Base-by-base conservation (phyloP, 768 basidiomycete genomes). In the Boletus bicolor region DNA sequence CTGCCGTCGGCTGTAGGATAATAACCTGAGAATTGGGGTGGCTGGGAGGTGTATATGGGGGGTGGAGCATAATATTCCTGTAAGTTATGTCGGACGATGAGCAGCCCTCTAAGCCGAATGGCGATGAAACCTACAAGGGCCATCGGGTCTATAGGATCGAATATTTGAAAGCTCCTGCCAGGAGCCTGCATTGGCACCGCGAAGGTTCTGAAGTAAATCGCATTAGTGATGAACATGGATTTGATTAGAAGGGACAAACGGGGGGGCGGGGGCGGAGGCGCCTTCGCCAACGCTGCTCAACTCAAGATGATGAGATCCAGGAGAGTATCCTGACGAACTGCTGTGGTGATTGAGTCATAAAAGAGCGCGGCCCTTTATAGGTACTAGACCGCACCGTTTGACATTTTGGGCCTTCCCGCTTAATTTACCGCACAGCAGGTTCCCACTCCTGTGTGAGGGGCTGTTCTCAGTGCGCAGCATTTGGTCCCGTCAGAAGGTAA, bases 401-500 rank as follows among this genome's bases (percentile, higher is more conserved):
- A 59, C 45, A 19, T 28, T 30, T 55, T 43, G 50, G 38, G 36
- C 8, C 12, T 17, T 43, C 44, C 48, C 28, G 41, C 49, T 50
- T 44, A 55, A 35, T 48, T 56, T 21, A 43, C 4, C 12, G 21
- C 55, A 64, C 62, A 67, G 61, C 65, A 69, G 8, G 12, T 34
- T 42, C 34, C 11, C 21, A 28, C n/a, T 68, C 42, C 66, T 67
- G 67, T 68, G 51, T 4, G 7, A 1, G 11, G 34, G 55, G 65
- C 57, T 64, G 52, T 69, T 47, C 60, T n/a, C 17, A 6, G 1
- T 26, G 4, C 6, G 15, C 5, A 35, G 17, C 60, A 62, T 62
- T 51, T 51, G 44, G 54, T 35, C 24, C 35, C 17, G 34, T 41
- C 47, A 56, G 15, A n/a, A 39, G 21, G 9, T 30, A 12, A 19